These are phyloP conservation scores for Ampelocalamus luodianensis DNA, from an alignment of 176 grass and related monocot genomes.

Conservation along the genomic window DNA sequence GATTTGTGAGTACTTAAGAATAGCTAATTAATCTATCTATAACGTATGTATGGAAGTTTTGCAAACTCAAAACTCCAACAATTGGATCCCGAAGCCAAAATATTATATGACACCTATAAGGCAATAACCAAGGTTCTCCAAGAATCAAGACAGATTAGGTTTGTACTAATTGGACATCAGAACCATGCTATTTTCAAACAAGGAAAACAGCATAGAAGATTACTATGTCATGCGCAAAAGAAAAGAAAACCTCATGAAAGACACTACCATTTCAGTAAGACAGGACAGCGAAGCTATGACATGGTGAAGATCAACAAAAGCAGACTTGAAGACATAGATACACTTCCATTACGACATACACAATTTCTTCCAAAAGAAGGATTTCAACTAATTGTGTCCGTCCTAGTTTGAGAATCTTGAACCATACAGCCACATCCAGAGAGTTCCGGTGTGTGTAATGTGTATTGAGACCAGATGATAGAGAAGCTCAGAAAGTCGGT, in stretches of 20 bases:
- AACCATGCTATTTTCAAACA: background rate
- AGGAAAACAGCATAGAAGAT: background rate
- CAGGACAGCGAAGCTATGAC: background rate
- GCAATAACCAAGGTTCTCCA: background rate
- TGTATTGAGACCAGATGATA: background rate
- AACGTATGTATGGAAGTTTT: background rate
- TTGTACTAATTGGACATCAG: background rate
- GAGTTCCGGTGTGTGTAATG: background rate
- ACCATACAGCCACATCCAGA: background rate
- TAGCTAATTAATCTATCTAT: background rate
- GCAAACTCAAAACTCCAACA: background rate
- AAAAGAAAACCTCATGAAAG: background rate
- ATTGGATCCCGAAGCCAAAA: background rate
- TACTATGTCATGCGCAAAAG: background rate
- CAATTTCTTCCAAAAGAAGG: background rate
- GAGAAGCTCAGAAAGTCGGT: background rate
- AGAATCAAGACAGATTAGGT: background rate
- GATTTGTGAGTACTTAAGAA: background rate
- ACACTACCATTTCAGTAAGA: background rate
- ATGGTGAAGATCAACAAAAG: background rate
- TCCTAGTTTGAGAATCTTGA: background rate
- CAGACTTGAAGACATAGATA: background rate
- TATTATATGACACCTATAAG: background rate
- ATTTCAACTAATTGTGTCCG: background rate
- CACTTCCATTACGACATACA: background rate